phyloP scores from a whole-genome alignment of 352 stramenopile species.

The Blastocystis sp. region DNA sequence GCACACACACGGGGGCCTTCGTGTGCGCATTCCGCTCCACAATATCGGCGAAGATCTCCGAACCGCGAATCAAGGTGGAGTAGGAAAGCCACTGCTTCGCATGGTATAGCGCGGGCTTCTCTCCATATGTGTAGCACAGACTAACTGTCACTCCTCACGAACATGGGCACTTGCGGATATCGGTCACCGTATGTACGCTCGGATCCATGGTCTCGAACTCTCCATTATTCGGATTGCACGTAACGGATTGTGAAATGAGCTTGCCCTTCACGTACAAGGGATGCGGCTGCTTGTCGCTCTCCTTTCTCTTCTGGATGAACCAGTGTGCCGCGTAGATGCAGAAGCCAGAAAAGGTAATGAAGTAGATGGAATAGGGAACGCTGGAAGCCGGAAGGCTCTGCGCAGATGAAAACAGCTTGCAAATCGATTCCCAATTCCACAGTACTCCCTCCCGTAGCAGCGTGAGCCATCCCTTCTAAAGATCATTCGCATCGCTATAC shows the following conservation, averaged over 20 bases:
- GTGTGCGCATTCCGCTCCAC: conserved; percentile 17
- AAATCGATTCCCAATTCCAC: conserved; percentile 22
- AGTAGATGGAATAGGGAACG: conserved; percentile 40
- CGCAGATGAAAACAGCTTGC: conserved; percentile 36
- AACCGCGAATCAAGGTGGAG: conserved; percentile 9
- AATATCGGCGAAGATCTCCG: conserved; percentile 32
- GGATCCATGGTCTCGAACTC: conserved; percentile 53
- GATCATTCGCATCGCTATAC: background rate
- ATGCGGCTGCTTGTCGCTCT: conserved; percentile 27
- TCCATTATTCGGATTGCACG: conserved; percentile 19
- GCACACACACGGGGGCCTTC: conserved; percentile 15
- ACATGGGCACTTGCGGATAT: conserved; percentile 75
- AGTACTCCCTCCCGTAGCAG: background rate
- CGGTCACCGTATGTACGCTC: conserved; percentile 71
- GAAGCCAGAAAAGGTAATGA: conserved; percentile 36
- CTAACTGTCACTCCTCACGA: background rate
- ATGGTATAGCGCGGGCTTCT: background rate
- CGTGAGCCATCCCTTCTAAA: background rate
- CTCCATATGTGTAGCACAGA: conserved; percentile 26
- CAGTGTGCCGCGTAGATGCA: background rate
- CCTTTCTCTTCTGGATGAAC: background rate
- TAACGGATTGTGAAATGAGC: conserved; percentile 31
- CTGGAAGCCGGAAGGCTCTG: conserved; percentile 1
- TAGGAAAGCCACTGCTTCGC: conserved; percentile 41
- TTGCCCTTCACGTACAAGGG: conserved; percentile 46